phyloP scores from a whole-genome alignment of 2,329 filamentous ascomycete species.

The Claviceps pazoutovae region DNA sequence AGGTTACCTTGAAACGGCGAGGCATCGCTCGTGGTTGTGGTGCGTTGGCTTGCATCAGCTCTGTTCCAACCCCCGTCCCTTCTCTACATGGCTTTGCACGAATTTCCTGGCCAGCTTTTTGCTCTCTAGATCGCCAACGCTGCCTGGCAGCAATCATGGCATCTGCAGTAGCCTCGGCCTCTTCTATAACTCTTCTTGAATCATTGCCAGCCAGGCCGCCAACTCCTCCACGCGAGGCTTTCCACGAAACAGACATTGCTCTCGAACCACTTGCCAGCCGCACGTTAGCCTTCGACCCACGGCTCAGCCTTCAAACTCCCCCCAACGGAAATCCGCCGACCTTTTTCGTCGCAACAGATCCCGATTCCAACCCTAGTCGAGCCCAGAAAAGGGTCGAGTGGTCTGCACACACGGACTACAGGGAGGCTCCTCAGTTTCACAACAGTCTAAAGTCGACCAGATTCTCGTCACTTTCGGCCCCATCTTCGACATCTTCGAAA shows the following conservation, averaged over 20 bases:
- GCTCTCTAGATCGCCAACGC: conserved; percentile 26
- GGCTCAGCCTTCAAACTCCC: conserved; percentile 33
- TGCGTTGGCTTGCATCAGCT: background rate
- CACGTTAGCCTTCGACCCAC: conserved; percentile 23
- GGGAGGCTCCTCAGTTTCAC: conserved; percentile 34
- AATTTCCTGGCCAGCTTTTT: conserved; percentile 5
- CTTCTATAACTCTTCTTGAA: conserved; percentile 28
- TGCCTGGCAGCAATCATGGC: conserved; percentile 26
- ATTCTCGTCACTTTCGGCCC: conserved; percentile 26
- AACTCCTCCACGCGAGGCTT: conserved; percentile 49
- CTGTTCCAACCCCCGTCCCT: background rate
- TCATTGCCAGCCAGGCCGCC: conserved; percentile 45
- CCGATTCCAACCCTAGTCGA: conserved; percentile 29
- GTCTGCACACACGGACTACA: conserved; percentile 41
- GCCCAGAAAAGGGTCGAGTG: conserved; percentile 43
- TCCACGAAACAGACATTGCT: conserved; percentile 21
- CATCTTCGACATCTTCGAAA: conserved; percentile 25
- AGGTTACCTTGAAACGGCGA: background rate
- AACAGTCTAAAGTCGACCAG: conserved; percentile 23
- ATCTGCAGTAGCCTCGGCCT: conserved; percentile 24
- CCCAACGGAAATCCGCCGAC: conserved; percentile 33
- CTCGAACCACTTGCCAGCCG: conserved; percentile 22
- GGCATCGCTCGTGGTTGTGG: background rate
- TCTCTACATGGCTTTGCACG: conserved; percentile 4
- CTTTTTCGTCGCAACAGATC: conserved; percentile 26